Base-by-base conservation (phyloP, 495 filamentous ascomycete genomes). In the Chaetomium cochliodes region DNA sequence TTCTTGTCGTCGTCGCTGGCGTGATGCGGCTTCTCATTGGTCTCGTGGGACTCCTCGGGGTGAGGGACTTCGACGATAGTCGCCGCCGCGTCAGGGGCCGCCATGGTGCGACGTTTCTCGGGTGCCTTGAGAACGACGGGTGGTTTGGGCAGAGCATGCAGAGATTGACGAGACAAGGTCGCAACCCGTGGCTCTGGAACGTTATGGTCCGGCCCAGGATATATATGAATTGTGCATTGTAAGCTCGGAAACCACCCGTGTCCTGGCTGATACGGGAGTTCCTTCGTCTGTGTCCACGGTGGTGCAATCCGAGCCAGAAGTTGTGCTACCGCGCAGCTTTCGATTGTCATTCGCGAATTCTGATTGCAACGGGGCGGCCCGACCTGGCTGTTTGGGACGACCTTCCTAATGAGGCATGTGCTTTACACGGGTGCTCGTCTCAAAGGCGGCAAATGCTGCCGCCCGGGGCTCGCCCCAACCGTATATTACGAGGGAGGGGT, bases 321-420 rank as follows among this genome's bases (percentile, higher is more conserved):
- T 61, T 61, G 58, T 61, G 58, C n/a, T 60, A 61, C 25, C 23
- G 25, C 42, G 8, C 2, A 2, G 5, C 15, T 30, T 20, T 23
- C 11, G 16, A 25, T 47, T 47, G 6, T 22, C 1, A 59, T 59
- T 59, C 56, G 56, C 15, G 56, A 47, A 30, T 30, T 41, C 3
- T 12, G 44, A 33, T 59, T 59, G 23, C 42, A 25, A 46, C 25
- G 56, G 56, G 25, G 33, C 1, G 18, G 33, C 5, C 25, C 25
- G 23, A 18, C 22, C 9, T n/a, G 22, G 2, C 33, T 23, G 1
- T 20, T n/a, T 33, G 7, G 16, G n/a, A 22, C 15, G 41, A 59
- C 56, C 56, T 59, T 46, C 56, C 56, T 47, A 59, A 46, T 47
- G 41, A 25, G 56, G 56, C 56, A 59, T 23, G 23, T 47, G 56